Evolutionary conservation across 139 green algal genomes (phyloP), one percentile per base, ranked within the genome.

Genomic region (Coelastrella sp.): DNA sequence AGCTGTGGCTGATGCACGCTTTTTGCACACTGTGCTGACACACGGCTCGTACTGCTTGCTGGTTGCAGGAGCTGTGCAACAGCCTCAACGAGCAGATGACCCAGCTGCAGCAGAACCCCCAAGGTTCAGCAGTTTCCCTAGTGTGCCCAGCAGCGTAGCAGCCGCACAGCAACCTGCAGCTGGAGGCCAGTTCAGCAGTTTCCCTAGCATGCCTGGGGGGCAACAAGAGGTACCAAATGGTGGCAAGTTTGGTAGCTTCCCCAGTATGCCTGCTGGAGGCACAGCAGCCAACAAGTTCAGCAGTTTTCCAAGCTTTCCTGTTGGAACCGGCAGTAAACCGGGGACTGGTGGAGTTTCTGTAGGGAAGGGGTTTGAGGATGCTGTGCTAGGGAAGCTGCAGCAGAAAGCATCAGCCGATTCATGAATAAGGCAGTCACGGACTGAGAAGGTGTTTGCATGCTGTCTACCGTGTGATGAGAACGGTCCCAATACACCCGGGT

Each of bases 371-470:
- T 78, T 73, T 88, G 83, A 88, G 83, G 83, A 80, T 71, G n/a
- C 83, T 5, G 83, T 88, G 11, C 19, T 88, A 57, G 23, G 47
- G 54, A 80, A 80, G 83, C 11, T 88, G 68, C 83, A 88, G 20
- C 54, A 80, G 19, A 88, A 80, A 10, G 68, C 58, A 68, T 22
- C 57, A 11, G 32, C 80, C 20, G 57, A 7, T 8, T 13, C 68
- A 13, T 6, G 7, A 14, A 76, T 32, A 76, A 3, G 3, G 16
- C 68, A 76, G 14, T 76, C 14, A 76, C 16, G 61, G 11, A 71
- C 61, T 13, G 61, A 19, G 14, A 10, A 14, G 7, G 16, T 47
- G 22, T 3, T 76, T 76, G 4, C 22, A 76, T 47, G 32, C 32
- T 47, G 32, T 47, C 61, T 71, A 71, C 10, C 61, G 61, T 13